These are phyloP conservation scores for Bothriochloa decipiens DNA, from an alignment of 176 grass and related monocot genomes.

Conservation along the genomic window DNA sequence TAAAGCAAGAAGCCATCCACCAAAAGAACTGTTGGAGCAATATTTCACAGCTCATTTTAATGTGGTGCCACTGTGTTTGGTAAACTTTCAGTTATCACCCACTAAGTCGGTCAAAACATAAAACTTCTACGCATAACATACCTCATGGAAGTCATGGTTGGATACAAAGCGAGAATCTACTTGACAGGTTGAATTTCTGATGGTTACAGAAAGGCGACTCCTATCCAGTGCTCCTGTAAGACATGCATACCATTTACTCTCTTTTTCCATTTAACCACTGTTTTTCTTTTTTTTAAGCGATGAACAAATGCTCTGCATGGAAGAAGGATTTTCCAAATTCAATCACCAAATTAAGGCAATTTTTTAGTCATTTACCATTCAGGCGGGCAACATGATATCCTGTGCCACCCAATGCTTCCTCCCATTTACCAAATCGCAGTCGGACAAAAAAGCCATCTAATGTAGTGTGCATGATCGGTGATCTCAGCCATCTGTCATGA, in stretches of 20 bases:
- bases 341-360: slow-evolving; percentile 28
- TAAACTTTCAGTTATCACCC: slow-evolving; percentile 12
- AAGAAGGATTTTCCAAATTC: slow-evolving; percentile 4
- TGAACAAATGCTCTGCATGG: slow-evolving; percentile 4
- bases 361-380: slow-evolving; percentile 68
- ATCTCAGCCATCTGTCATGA: slow-evolving; percentile 72
- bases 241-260: slow-evolving; percentile 30
- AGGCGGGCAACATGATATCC: slow-evolving; percentile 85
- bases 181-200: slow-evolving; percentile 69
- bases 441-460: slow-evolving; percentile 90
- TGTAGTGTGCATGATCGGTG: slow-evolving; percentile 53
- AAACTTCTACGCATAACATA: slow-evolving; percentile 37
- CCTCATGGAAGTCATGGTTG: slow-evolving; percentile 88
- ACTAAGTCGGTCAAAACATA: not conserved
- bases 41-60: slow-evolving; percentile 11
- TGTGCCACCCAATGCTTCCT: slow-evolving; percentile 77
- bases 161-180: slow-evolving; percentile 85
- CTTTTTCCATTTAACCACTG: not conserved
- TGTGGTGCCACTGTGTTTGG: not conserved
- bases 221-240: slow-evolving; percentile 73
- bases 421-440: slow-evolving; percentile 85
- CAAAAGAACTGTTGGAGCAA: not conserved
- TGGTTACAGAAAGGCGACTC: slow-evolving; percentile 72
- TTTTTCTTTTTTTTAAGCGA: not conserved
- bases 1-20: not conserved